These are phyloP conservation scores for Scheffersomyces cryptocercus DNA, from an alignment of 1,139 yeast genomes.

Conservation along the genomic window DNA sequence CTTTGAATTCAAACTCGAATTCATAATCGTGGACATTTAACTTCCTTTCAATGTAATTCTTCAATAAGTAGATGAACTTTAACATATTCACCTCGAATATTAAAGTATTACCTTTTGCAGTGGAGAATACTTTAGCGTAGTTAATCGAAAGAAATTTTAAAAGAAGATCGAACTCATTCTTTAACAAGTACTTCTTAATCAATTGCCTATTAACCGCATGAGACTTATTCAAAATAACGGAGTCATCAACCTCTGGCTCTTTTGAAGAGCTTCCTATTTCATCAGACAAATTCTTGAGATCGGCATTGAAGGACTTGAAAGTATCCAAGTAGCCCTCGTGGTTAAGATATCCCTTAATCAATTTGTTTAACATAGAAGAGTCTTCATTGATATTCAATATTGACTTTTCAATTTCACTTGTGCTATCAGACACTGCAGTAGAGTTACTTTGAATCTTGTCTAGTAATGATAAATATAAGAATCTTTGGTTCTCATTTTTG, in stretches of 20 bases:
- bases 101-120: conserved; percentile 35
- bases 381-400: conserved; percentile 29
- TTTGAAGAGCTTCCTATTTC: conserved; percentile 13
- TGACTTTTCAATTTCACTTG: conserved; percentile 18
- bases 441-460: conserved; percentile 15
- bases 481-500: conserved; percentile 29
- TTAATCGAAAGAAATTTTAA: conserved; percentile 40
- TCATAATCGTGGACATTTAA: conserved; percentile 16
- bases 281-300: conserved; percentile 38
- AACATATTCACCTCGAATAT: conserved; percentile 56
- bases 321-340: conserved; percentile 75
- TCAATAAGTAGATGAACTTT: conserved; percentile 42
- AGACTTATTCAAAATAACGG: conserved; percentile 22
- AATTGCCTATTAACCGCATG: conserved; percentile 52
- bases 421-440: conserved; percentile 2
- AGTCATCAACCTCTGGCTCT: conserved; percentile 6
- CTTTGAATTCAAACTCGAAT: conserved; percentile 14
- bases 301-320: conserved; percentile 55
- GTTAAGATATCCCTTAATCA: conserved; percentile 68
- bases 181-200: conserved; percentile 45
- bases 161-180: conserved; percentile 52
- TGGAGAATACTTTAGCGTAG: conserved; percentile 46
- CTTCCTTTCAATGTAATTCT: conserved; percentile 21
- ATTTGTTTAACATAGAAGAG: conserved; percentile 44
- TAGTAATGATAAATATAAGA: conserved; percentile 18